These are phyloP conservation scores for Vanderwaltozyma verrucispora DNA, from an alignment of 805 yeast genomes.

Conservation along the genomic window DNA sequence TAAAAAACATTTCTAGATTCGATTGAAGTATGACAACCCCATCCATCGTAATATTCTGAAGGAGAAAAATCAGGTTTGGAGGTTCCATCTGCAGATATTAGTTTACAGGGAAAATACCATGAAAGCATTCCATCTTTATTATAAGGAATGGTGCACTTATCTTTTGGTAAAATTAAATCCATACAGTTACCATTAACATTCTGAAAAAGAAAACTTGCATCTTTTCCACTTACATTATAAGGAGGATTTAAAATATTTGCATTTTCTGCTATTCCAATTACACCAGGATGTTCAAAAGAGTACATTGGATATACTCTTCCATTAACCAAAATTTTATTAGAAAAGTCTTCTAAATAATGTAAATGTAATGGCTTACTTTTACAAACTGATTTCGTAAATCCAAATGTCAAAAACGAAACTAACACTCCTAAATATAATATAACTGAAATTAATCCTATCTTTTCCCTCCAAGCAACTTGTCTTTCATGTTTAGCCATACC, in stretches of 20 bases:
- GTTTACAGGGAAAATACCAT: slow-evolving; percentile 95
- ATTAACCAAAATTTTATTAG: slow-evolving; percentile 56
- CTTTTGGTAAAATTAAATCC: slow-evolving; percentile 60
- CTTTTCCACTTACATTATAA: slow-evolving; percentile 74
- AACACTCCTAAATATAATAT: slow-evolving; percentile 63
- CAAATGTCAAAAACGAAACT: slow-evolving; percentile 83
- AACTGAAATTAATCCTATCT: slow-evolving; percentile 71
- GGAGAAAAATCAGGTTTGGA: slow-evolving; percentile 48
- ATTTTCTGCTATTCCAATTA: slow-evolving; percentile 61
- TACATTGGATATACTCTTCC: slow-evolving; percentile 69
- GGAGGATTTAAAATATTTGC: slow-evolving; percentile 77
- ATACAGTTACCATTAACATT: slow-evolving; percentile 88
- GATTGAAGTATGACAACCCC: slow-evolving; percentile 80
- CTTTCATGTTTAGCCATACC: slow-evolving; percentile 74
- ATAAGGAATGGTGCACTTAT: slow-evolving; percentile 60
- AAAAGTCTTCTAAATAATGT: slow-evolving; percentile 40
- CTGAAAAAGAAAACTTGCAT: slow-evolving; percentile 76
- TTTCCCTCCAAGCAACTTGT: slow-evolving; percentile 96
- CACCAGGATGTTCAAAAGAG: slow-evolving; percentile 64
- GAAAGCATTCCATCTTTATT: slow-evolving; percentile 54
- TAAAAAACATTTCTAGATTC: slow-evolving; percentile 62
- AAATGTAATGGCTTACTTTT: slow-evolving; percentile 36
- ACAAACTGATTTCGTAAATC: slow-evolving; percentile 79
- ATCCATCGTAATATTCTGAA: slow-evolving; percentile 59
- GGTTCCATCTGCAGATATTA: slow-evolving; percentile 60